Conservation (phyloP, 805 yeast species). For the Teunomyces lycoperdinae region DNA sequence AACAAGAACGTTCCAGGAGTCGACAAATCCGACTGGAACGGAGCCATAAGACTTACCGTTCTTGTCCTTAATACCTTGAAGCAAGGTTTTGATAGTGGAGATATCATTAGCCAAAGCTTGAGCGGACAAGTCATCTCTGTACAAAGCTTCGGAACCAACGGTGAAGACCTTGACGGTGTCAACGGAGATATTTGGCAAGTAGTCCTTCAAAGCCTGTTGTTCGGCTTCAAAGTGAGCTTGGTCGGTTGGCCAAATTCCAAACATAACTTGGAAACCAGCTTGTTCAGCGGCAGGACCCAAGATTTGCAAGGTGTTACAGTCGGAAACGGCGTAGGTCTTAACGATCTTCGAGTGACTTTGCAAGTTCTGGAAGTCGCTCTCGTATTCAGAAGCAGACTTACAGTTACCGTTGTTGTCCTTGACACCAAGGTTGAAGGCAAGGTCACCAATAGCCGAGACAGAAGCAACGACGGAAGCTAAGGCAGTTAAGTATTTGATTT, state of each 20-base stretch:
- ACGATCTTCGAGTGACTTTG: constrained; percentile 59
- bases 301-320: constrained; percentile 82
- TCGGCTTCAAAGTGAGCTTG: constrained; percentile 74
- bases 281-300: constrained; percentile 85
- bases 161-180: constrained; percentile 71
- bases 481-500: constrained; percentile 39
- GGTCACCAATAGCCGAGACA: constrained; percentile 59
- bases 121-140: constrained; percentile 85
- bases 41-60: constrained; percentile 73
- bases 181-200: constrained; percentile 71
- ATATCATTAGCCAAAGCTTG: constrained; percentile 68
- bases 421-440: constrained; percentile 83
- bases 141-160: constrained; percentile 95
- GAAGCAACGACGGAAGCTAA: constrained; percentile 49
- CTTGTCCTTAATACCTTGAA: constrained; percentile 66
- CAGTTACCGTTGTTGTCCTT: constrained; percentile 71
- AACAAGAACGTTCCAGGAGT: constrained; percentile 91
- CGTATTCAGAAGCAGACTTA: constrained; percentile 70
- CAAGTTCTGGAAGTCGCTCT: constrained; percentile 60
- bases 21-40: constrained; percentile 87
- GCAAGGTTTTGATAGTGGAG: constrained; percentile 54
- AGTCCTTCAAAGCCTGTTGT: constrained; percentile 62
- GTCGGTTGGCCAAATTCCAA: constrained; percentile 95
- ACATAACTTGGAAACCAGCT: constrained; percentile 70
- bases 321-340: constrained; percentile 90